Conservation (phyloP, 148 eudicot species). For the Nepenthes mirabilis region DNA sequence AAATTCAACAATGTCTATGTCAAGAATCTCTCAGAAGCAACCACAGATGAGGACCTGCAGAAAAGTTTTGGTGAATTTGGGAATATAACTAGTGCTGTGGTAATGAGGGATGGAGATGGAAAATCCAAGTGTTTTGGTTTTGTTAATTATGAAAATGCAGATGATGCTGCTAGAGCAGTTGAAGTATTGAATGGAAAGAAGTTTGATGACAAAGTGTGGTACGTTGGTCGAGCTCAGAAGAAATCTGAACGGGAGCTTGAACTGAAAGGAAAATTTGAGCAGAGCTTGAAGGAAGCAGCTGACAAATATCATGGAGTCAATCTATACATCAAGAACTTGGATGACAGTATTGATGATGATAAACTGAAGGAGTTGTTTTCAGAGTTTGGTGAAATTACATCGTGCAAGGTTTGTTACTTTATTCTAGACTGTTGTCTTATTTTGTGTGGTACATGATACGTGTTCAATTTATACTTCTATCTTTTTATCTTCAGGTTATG, state of each 20-base stretch:
- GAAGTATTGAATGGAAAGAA: too few species aligned
- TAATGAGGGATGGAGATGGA: constrained; percentile 28
- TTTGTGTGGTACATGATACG: not conserved
- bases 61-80: constrained; percentile 67
- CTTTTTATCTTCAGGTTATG: constrained; percentile 43
- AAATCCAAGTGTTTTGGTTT: constrained; percentile 79
- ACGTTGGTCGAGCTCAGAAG: constrained; percentile 86
- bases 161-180: too few species aligned
- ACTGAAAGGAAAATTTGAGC: too few species aligned
- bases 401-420: constrained; percentile 65
- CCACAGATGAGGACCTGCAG: constrained; percentile 57
- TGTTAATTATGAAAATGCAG: constrained; percentile 62
- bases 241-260: constrained; percentile 35
- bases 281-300: not conserved
- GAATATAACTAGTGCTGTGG: constrained; percentile 58
- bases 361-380: constrained; percentile 11
- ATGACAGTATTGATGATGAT: constrained; percentile 74
- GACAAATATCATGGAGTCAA: constrained; percentile 71
- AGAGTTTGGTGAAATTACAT: constrained; percentile 54
- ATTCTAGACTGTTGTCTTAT: not conserved
- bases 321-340: constrained; percentile 73
- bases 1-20: too few species aligned
- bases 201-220: constrained; percentile 81
- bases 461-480: not conserved
- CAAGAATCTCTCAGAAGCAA: too few species aligned